Conservation (phyloP, 306 rosid genomes). For the Pueraria montana region DNA sequence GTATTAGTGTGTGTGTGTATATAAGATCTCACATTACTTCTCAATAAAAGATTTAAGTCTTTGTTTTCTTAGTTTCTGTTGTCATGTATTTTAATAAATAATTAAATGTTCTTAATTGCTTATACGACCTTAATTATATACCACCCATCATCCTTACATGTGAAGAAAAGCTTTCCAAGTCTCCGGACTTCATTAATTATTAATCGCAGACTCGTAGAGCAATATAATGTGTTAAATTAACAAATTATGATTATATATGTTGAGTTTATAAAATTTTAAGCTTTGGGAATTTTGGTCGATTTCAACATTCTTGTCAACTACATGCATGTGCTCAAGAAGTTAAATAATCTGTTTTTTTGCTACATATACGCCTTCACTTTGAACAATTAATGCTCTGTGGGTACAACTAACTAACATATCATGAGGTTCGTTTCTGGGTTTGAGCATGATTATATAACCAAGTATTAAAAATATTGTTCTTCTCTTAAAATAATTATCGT, state of each 20-base stretch:
- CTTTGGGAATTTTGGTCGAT: constrained; percentile 76
- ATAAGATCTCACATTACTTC: background rate
- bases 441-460: constrained; percentile 15
- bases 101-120: constrained; percentile 15
- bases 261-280: constrained; percentile 51
- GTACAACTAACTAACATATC: constrained; percentile 55
- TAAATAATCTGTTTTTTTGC: constrained; percentile 41
- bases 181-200: constrained; percentile 21
- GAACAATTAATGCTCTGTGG: constrained; percentile 41
- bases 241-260: constrained; percentile 22
- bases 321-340: constrained; percentile 56
- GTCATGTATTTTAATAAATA: background rate
- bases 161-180: constrained; percentile 49
- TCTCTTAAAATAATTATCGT: constrained; percentile 34
- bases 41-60: background rate
- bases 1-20: background rate
- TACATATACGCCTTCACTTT: constrained; percentile 44
- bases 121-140: constrained; percentile 16
- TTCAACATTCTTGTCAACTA: constrained; percentile 61
- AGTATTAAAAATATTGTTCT: constrained; percentile 26
- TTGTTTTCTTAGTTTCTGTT: background rate
- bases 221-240: constrained; percentile 36
- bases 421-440: constrained; percentile 56
- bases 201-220: background rate
- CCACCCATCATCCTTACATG: constrained; percentile 60